Evolutionary conservation across 2,329 filamentous ascomycete species (phyloP).

Genomic region (Trichophyton equinum): DNA sequence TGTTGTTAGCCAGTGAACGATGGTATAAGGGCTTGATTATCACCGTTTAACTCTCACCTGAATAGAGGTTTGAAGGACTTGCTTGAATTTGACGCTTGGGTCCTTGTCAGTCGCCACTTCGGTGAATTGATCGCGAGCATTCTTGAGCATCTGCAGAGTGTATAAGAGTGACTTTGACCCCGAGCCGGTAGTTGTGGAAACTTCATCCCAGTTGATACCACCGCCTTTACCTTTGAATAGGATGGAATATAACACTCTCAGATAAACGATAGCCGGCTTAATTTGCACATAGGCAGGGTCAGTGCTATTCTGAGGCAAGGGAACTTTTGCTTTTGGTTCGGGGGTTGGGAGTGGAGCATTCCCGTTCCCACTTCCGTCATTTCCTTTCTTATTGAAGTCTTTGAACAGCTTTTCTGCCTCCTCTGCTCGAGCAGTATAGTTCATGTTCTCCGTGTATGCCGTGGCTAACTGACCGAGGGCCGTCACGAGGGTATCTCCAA

Average conservation of each 20-base stretch:
- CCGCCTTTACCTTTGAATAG: neutral
- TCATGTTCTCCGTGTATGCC: neutral
- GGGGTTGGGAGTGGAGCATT: neutral
- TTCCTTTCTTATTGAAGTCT: neutral
- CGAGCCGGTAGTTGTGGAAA: neutral
- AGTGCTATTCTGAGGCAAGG: neutral
- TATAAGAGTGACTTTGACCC: neutral
- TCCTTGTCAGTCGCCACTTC: neutral
- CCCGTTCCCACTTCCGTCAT: neutral
- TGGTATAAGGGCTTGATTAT: no score
- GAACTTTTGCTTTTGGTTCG: neutral
- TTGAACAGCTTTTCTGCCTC: neutral
- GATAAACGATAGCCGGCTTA: neutral
- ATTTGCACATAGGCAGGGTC: neutral
- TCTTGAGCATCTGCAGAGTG: neutral
- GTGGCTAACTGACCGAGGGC: neutral
- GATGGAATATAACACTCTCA: neutral
- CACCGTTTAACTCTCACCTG: neutral
- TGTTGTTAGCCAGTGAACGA: neutral
- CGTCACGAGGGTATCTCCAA: neutral
- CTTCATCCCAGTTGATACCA: neutral
- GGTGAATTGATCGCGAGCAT: neutral
- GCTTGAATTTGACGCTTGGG: neutral
- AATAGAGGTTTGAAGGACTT: neutral
- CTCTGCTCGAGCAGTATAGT: neutral